Conservation (phyloP, 345 rosid species). For the Arabidopsis suecica region DNA sequence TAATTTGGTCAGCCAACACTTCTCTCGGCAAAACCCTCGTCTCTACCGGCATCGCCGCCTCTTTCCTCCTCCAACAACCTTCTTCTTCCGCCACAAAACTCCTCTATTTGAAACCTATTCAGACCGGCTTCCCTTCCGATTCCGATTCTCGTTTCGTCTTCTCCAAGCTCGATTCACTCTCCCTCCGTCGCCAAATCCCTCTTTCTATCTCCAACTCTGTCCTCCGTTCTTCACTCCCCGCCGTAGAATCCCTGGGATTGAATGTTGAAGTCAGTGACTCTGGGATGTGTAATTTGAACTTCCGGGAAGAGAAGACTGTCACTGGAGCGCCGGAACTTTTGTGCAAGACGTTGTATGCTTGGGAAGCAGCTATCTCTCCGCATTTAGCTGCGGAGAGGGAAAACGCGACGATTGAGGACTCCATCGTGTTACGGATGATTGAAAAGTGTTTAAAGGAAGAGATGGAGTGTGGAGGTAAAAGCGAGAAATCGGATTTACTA, state of each 20-base stretch:
- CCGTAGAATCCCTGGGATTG: slow-evolving; percentile 45
- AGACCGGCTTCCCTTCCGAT: slow-evolving; percentile 92
- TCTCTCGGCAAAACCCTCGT: slow-evolving; percentile 94
- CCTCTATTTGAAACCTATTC: slow-evolving; percentile 82
- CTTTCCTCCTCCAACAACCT: slow-evolving; percentile 68
- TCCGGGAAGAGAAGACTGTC: slow-evolving; percentile 50
- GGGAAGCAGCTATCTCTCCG: slow-evolving; percentile 90
- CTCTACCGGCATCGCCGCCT: slow-evolving; percentile 86
- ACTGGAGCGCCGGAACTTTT: slow-evolving; percentile 53
- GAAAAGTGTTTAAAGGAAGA: slow-evolving; percentile 55
- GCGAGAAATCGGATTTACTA: slow-evolving; percentile 45
- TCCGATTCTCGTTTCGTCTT: slow-evolving; percentile 87
- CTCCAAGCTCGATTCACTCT: slow-evolving; percentile 67
- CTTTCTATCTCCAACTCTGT: slow-evolving; percentile 66
- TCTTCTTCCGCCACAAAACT: slow-evolving; percentile 50
- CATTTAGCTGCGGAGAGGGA: slow-evolving; percentile 90
- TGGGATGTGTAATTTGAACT: slow-evolving; percentile 62
- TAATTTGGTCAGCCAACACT: slow-evolving; percentile 88
- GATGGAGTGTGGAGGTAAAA: slow-evolving; percentile 36
- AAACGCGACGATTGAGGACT: slow-evolving; percentile 55
- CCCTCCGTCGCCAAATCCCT: slow-evolving; percentile 54
- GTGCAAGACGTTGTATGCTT: slow-evolving; percentile 76
- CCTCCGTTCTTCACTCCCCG: slow-evolving; percentile 62
- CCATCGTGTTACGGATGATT: slow-evolving; percentile 53
- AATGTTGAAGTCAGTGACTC: slow-evolving; percentile 8